These are phyloP conservation scores for Xylaria sp. DNA, from an alignment of 495 filamentous ascomycete species.

Conservation along the genomic window DNA sequence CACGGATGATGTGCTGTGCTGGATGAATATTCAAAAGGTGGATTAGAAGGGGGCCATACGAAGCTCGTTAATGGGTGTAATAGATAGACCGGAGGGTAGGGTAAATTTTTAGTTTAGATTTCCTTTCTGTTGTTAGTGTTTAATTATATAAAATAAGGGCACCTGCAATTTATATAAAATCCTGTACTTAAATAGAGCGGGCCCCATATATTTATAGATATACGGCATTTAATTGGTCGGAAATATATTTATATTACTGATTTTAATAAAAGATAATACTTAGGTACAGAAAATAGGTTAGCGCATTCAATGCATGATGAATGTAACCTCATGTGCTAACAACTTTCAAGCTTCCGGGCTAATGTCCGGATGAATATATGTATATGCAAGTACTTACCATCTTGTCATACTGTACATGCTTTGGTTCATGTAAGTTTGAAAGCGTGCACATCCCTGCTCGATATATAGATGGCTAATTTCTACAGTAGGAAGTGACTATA, in stretches of 20 bases:
- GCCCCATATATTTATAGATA: constrained; percentile 6
- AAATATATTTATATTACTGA: neutral
- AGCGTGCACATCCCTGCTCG: too few relatives aligned
- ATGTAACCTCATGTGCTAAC: neutral
- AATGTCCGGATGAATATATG: constrained; percentile 18
- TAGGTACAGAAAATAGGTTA: too few relatives aligned
- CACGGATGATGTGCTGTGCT: neutral
- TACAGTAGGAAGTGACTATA: neutral
- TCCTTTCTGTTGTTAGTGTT: constrained; percentile 15
- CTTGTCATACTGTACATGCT: neutral
- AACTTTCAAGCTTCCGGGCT: neutral
- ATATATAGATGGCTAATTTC: neutral
- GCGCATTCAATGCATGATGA: neutral
- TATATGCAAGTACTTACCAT: too few relatives aligned
- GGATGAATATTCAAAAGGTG: neutral
- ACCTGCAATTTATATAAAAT: constrained; percentile 12
- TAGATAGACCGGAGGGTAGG: neutral
- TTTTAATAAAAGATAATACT: neutral
- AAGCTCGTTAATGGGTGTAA: neutral
- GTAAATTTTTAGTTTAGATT: constrained; percentile 8
- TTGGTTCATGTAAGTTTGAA: too few relatives aligned
- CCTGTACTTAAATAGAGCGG: neutral
- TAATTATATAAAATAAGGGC: constrained; percentile 13
- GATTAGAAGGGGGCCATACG: neutral
- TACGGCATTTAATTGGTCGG: neutral